These are phyloP conservation scores for Vigna angularis DNA, from an alignment of 306 rosid genomes.

Conservation along the genomic window DNA sequence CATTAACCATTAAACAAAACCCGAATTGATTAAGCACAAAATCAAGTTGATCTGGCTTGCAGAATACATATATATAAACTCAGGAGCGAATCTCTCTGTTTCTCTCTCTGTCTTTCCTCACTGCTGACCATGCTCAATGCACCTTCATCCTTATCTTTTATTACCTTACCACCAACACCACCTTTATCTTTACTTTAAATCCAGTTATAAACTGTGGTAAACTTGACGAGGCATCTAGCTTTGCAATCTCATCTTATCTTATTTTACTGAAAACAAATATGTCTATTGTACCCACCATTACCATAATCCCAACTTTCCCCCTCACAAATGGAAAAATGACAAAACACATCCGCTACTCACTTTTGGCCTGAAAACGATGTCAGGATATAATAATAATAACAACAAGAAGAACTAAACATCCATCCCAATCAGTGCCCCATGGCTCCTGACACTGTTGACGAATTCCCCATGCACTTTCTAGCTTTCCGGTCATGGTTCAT, in stretches of 20 bases:
- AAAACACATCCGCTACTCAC: constrained; percentile 28
- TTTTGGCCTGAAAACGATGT: constrained; percentile 50
- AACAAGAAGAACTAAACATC: constrained; percentile 10
- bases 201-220: constrained; percentile 42
- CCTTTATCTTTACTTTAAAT: constrained; percentile 45
- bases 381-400: neutral
- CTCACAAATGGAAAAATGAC: constrained; percentile 33
- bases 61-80: constrained; percentile 31
- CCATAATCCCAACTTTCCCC: constrained; percentile 34
- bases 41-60: constrained; percentile 25
- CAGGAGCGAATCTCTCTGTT: constrained; percentile 50
- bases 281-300: constrained; percentile 21
- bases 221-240: constrained; percentile 31
- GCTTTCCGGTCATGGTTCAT: constrained; percentile 42
- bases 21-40: constrained; percentile 17
- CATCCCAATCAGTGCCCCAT: constrained; percentile 29
- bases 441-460: constrained; percentile 48
- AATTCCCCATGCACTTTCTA: constrained; percentile 31
- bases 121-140: constrained; percentile 28
- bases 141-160: constrained; percentile 76
- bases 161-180: constrained; percentile 32
- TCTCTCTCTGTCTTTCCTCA: constrained; percentile 25
- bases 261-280: constrained; percentile 46
- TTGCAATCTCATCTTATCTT: constrained; percentile 39
- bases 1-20: constrained; percentile 38